These are phyloP conservation scores for Globisporangium paroecandrum DNA, from an alignment of 352 stramenopile species.

Conservation along the genomic window DNA sequence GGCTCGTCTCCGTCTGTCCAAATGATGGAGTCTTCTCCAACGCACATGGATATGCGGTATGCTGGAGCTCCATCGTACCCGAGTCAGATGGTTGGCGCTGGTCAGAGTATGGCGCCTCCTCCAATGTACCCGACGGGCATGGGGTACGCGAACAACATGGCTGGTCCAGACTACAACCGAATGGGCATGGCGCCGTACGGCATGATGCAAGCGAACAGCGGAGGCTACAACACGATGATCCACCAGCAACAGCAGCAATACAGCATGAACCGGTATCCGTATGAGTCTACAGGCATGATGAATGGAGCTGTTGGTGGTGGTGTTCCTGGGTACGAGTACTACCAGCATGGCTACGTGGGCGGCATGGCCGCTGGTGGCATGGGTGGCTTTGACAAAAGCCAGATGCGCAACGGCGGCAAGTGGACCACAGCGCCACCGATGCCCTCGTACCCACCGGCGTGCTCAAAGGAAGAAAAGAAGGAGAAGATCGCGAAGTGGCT, in stretches of 20 bases:
- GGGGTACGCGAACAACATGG: constrained; percentile 28
- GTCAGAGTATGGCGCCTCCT: constrained; percentile 17
- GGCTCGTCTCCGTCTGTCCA: constrained; percentile 26
- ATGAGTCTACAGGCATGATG: constrained; percentile 26
- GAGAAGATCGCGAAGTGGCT: constrained; percentile 83
- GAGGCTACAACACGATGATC: constrained; percentile 25
- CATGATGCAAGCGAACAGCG: constrained; percentile 11
- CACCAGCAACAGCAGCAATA: constrained; percentile 39
- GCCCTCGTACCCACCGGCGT: constrained; percentile 71
- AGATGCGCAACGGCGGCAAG: constrained; percentile 51
- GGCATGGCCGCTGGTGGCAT: constrained; percentile 28
- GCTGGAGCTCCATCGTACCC: constrained; percentile 5
- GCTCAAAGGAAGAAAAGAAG: constrained; percentile 82
- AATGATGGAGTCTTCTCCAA: constrained; percentile 16
- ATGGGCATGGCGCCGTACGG: constrained; percentile 29
- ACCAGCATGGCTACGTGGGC: constrained; percentile 14
- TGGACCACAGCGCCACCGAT: constrained; percentile 68
- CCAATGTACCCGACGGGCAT: constrained; percentile 29
- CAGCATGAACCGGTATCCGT: constrained; percentile 44
- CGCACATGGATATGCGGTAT: constrained; percentile 19
- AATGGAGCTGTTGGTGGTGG: constrained; percentile 6
- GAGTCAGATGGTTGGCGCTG: constrained; percentile 26
- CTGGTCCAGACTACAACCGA: constrained; percentile 20
- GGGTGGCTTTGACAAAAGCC: constrained; percentile 43
- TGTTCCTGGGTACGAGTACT: constrained; percentile 51